Evolutionary conservation across 2,329 filamentous ascomycete species (phyloP).

Genomic region (Penicillium rolfsii): DNA sequence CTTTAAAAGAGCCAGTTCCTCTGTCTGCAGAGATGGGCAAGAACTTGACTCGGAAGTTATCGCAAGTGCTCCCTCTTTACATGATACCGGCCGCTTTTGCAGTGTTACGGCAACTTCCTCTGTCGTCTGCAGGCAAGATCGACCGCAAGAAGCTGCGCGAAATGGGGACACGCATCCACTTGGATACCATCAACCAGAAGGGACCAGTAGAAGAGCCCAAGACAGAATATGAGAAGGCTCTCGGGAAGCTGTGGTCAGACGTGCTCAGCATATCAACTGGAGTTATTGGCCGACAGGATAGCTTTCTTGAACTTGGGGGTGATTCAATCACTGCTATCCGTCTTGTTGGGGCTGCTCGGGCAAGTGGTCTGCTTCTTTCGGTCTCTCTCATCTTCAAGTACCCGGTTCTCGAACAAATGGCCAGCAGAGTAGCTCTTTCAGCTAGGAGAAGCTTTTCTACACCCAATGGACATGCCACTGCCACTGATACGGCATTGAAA

Average conservation of each 20-base stretch:
- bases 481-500: neutral
- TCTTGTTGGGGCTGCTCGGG: neutral
- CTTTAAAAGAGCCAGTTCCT: neutral
- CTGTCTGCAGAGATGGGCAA: neutral
- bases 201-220: neutral
- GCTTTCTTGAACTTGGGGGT: constrained; percentile 1
- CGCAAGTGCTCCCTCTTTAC: neutral
- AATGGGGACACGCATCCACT: neutral
- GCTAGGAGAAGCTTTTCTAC: neutral
- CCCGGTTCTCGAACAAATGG: neutral
- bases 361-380: neutral
- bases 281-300: neutral
- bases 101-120: neutral
- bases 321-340: constrained; percentile 1
- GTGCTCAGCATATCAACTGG: neutral
- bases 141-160: neutral
- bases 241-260: neutral
- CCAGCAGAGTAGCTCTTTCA: neutral
- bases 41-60: neutral
- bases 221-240: neutral
- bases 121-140: neutral
- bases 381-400: neutral
- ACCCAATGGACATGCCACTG: neutral
- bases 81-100: neutral
- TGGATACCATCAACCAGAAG: neutral